Base-by-base conservation (phyloP, 2,329 filamentous ascomycete genomes). In the Tolypocladium sp. region DNA sequence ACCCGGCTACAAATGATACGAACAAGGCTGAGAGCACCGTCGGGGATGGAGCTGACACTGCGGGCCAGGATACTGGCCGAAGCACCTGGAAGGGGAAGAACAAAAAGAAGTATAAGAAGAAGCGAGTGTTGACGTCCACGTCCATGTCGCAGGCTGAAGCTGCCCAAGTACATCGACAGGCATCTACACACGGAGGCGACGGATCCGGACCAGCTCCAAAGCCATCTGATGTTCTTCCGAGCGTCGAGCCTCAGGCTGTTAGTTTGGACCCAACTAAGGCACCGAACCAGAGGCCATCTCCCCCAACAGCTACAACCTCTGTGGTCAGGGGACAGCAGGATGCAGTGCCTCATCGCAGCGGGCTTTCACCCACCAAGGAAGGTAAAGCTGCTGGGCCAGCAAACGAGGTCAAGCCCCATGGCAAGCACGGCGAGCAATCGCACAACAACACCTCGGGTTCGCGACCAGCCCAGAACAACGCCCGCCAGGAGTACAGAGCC, bases 41-140 rank as follows among this genome's bases (percentile, higher is more conserved):
- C 20, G 49, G 20, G 10, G 25, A 57, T 15, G 49, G 13, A 13
- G 12, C 9, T 49, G 51, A 10, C n/a, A 20, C 38, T 17, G 6
- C 27, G 12, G 44, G 30, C 35, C 59, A 58, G 25, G 20, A 37
- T 6, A 5, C 10, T 22, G n/a, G 15, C 2, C 61, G 61, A 55
- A 52, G 22, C 54, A 61, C 58, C 51, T 37, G 7, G 58, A 61
- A 59, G 38, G 52, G 58, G 20, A 65, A 62, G 12, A 66, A 61
- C 55, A 70, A 65, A 33, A 63, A 63, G n/a, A 64, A 63, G n/a
- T 69, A 67, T 55, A 71, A 64, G 46, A 68, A 63, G 59, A 65
- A 63, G 42, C 58, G 49, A 38, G 38, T 30, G 51, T 4, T 37
- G 20, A 59, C 35, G 64, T 61, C 55, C 58, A 61, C 20, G 58